Conservation (phyloP, 2,329 filamentous ascomycete species). For the Alternaria angustiovoidea region DNA sequence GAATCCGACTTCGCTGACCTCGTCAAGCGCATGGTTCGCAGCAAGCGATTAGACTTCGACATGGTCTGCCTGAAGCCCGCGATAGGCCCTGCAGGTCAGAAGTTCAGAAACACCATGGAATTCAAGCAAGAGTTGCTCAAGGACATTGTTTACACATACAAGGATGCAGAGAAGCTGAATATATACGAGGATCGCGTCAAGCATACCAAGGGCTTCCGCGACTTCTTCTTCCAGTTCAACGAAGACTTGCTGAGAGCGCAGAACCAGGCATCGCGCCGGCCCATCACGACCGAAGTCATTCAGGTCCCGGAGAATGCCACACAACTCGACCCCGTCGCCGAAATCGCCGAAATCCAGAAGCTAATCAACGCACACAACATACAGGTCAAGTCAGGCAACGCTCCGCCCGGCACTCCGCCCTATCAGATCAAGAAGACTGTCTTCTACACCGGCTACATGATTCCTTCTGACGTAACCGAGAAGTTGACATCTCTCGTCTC, state of each 20-base stretch:
- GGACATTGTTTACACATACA: conserved; percentile 85
- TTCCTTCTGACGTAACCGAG: conserved; percentile 74
- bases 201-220: conserved; percentile 80
- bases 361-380: conserved; percentile 89
- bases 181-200: conserved; percentile 71
- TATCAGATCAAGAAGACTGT: conserved; percentile 85
- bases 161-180: conserved; percentile 78
- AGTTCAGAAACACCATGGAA: conserved; percentile 81
- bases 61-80: conserved; percentile 87
- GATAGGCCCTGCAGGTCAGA: conserved; percentile 79
- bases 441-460: conserved; percentile 91
- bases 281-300: conserved; percentile 80
- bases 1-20: conserved; percentile 80
- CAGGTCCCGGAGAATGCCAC: conserved; percentile 81
- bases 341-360: conserved; percentile 84
- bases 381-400: conserved; percentile 58
- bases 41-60: conserved; percentile 85
- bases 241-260: conserved; percentile 57
- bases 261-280: conserved; percentile 62
- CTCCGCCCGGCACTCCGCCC: conserved; percentile 56
- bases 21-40: conserved; percentile 79
- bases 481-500: conserved; percentile 74
- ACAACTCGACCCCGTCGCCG: conserved; percentile 77
- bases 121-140: conserved; percentile 91
- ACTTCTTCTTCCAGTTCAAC: conserved; percentile 85